Conservation (phyloP, 73 alveolate species). For the Paramecium caudatum region DNA sequence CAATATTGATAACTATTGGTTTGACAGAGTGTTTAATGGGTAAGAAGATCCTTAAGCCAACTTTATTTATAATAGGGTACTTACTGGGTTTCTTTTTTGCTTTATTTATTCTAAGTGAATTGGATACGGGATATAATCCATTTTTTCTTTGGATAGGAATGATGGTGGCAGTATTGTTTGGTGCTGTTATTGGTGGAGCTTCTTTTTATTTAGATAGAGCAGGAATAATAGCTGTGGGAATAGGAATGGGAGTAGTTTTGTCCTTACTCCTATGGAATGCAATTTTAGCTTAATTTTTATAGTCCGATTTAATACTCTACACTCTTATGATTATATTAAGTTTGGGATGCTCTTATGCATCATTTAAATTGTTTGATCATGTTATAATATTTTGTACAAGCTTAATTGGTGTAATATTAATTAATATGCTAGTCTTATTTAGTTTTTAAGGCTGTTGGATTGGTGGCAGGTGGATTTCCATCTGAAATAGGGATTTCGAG, state of each 20-base stretch:
- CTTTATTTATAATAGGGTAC: constrained; percentile 25
- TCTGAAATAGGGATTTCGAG: constrained; percentile 10
- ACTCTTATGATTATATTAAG: background rate
- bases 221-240: constrained; percentile 31
- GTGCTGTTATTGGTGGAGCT: constrained; percentile 29
- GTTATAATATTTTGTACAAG: constrained; percentile 41
- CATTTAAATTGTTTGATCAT: constrained; percentile 31
- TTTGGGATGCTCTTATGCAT: background rate
- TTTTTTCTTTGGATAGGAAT: constrained; percentile 26
- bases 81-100: constrained; percentile 15
- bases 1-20: background rate
- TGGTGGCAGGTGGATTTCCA: constrained; percentile 41
- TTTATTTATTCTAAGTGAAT: constrained; percentile 10
- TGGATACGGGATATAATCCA: background rate
- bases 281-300: background rate
- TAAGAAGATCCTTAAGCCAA: constrained; percentile 7
- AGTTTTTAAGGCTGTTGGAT: background rate
- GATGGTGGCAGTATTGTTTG: background rate
- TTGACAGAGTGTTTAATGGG: constrained; percentile 44
- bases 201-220: background rate
- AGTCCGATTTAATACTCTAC: background rate
- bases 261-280: constrained; percentile 49
- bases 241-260: constrained; percentile 30
- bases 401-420: constrained; percentile 10
- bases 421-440: constrained; percentile 14